Percentiles rank a stretch among this genome's conserved stretches.
Evolutionary conservation across 1,284 basidiomycete species (phyloP).

Genomic region (Chalciporus sp.): DNA sequence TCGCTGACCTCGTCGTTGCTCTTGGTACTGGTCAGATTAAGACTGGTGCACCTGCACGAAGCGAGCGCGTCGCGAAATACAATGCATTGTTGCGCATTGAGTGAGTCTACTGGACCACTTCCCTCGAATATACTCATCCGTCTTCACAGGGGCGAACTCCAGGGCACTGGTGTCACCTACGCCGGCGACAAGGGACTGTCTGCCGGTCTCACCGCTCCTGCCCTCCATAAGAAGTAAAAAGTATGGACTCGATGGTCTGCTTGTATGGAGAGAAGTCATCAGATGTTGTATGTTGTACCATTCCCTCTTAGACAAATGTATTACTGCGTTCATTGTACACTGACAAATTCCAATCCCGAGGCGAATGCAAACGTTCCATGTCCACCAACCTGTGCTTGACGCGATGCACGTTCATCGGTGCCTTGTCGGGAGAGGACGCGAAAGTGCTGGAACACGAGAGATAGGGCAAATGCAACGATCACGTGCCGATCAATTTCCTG

Average conservation of each 20-base stretch:
- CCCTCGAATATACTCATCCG: constrained; percentile 16
- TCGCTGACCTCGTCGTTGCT: constrained; percentile 95
- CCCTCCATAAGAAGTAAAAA: constrained; percentile 68
- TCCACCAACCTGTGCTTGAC: neutral
- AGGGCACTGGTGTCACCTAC: constrained; percentile 61
- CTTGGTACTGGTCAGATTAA: constrained; percentile 97
- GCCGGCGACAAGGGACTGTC: constrained; percentile 84
- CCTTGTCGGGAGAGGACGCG: neutral
- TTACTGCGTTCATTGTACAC: constrained; percentile 26
- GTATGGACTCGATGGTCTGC: constrained; percentile 4
- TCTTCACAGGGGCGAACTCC: constrained; percentile 72
- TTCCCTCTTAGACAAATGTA: constrained; percentile 28
- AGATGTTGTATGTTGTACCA: constrained; percentile 26
- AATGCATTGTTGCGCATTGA: constrained; percentile 90
- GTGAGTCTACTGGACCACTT: constrained; percentile 47
- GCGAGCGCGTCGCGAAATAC: constrained; percentile 95
- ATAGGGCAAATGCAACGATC: constrained; percentile 26
- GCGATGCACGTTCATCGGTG: neutral
- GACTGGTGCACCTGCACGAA: constrained; percentile 94
- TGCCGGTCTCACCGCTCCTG: constrained; percentile 72
- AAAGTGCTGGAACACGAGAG: constrained; percentile 13
- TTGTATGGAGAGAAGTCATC: neutral
- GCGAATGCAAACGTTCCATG: constrained; percentile 21
- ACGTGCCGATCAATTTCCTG: constrained; percentile 26
- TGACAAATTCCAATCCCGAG: constrained; percentile 21